Evolutionary conservation across 306 rosid genomes (phyloP).

Genomic region (Phaseolus lunatus): DNA sequence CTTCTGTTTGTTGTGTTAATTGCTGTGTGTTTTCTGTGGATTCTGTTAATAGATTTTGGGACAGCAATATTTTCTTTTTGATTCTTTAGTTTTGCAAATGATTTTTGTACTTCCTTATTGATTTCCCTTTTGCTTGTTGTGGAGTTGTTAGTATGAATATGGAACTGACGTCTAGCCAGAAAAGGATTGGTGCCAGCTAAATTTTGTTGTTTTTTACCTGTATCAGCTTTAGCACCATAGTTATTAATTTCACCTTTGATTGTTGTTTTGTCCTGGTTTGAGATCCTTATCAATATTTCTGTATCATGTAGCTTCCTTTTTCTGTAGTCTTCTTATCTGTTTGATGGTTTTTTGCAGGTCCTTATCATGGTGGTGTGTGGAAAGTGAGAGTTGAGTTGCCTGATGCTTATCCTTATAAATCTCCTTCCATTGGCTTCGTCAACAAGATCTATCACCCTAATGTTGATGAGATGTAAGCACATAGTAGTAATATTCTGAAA

Average conservation of each 20-base stretch:
- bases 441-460: constrained; percentile 64
- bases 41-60: constrained; percentile 21
- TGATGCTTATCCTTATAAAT: constrained; percentile 63
- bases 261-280: constrained; percentile 35
- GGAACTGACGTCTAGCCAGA: neutral
- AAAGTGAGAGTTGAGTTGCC: constrained; percentile 61
- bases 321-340: constrained; percentile 37
- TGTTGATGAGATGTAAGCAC: constrained; percentile 62
- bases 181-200: neutral
- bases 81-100: neutral
- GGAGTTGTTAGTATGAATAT: constrained; percentile 39
- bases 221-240: neutral
- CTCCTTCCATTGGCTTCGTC: constrained; percentile 62
- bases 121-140: constrained; percentile 35
- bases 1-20: constrained; percentile 19
- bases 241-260: constrained; percentile 40
- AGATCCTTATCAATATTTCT: constrained; percentile 23
- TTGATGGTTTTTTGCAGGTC: constrained; percentile 56
- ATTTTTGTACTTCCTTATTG: constrained; percentile 13
- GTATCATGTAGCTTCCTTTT: neutral
- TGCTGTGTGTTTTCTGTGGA: constrained; percentile 21
- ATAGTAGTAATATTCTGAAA: neutral
- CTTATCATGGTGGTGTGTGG: constrained; percentile 62
- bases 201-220: constrained; percentile 19
- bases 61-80: neutral